A percentile compares a stretch with the other conserved stretches of the same genome.
phyloP scores from a whole-genome alignment of 805 yeast species.

The Pichia exigua region DNA sequence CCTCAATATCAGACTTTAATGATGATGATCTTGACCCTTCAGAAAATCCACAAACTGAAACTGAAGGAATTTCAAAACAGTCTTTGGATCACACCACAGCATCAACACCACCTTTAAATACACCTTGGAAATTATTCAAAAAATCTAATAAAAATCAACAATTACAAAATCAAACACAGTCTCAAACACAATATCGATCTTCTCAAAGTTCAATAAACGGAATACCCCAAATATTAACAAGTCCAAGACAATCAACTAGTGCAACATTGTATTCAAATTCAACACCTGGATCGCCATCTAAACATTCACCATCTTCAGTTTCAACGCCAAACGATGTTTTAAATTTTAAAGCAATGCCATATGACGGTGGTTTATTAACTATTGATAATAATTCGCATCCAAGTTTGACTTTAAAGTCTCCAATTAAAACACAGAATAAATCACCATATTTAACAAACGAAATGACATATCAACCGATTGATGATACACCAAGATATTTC shows the following conservation, averaged over 20 bases:
- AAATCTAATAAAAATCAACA: background rate
- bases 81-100: background rate
- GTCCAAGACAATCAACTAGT: background rate
- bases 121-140: slow-evolving; percentile 9
- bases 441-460: background rate
- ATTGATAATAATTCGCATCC: background rate
- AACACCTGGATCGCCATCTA: slow-evolving; percentile 1
- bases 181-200: background rate
- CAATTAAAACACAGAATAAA: slow-evolving; percentile 3
- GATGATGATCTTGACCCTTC: slow-evolving; percentile 14
- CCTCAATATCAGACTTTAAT: background rate
- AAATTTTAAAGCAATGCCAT: slow-evolving; percentile 29
- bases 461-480: slow-evolving; percentile 10
- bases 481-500: slow-evolving; percentile 35
- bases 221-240: background rate
- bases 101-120: slow-evolving; percentile 2
- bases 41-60: background rate
- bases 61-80: background rate
- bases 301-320: slow-evolving; percentile 4
- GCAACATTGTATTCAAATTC: background rate
- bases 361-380: slow-evolving; percentile 18
- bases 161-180: slow-evolving; percentile 1
- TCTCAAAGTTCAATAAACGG: background rate
- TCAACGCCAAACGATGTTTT: slow-evolving; percentile 17
- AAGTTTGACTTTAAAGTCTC: slow-evolving; percentile 1